Evolutionary conservation across 1,139 yeast species (phyloP), one percentile per base, ranked within the genome.

Genomic region (Pneumocystis canis): DNA sequence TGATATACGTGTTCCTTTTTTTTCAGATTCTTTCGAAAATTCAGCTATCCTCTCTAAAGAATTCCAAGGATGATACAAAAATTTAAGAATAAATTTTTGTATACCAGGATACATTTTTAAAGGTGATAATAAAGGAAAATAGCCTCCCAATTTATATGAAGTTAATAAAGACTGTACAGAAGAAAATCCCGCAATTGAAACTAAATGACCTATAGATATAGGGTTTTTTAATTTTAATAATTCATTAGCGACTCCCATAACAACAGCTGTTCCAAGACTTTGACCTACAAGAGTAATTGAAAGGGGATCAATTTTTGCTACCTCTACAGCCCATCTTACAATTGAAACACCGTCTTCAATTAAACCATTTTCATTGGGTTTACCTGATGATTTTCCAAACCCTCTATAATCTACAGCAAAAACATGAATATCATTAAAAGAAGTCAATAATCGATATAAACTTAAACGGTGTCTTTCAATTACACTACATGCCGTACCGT

Each of bases 241-340:
- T 7, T 32, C 16, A 35, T 63, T 60, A 18, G 65, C 65, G n/a
- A 57, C 60, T 20, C 61, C 65, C 18, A 63, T 58, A 14, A 62
- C 62, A 7, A 63, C 65, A 7, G 65, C 65, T 14, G 66, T 39
- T 11, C 65, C 65, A 11, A 63, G 65, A 54, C 63, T 60, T 39
- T 63, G 65, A 5, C 65, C 65, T n/a, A 64, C 58, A 4, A 63
- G 18, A 28, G 47, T 35, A 30, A 63, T 63, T 6, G 25, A 32
- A 18, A 30, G 9, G 11, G 61, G 59, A 30, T 20, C 9, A 40
- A 63, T 56, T 11, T 40, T 18, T 4, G 65, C 65, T 11, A 54
- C 33, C 14, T 63, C 60, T 14, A 63, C 14, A 3, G 65, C 65
- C 65, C 65, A 63, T 18, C 16, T 40, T 18, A 63, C 65, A 14